These are phyloP conservation scores for Monosporascus sp. DNA, from an alignment of 2,329 filamentous ascomycete species.

Conservation along the genomic window DNA sequence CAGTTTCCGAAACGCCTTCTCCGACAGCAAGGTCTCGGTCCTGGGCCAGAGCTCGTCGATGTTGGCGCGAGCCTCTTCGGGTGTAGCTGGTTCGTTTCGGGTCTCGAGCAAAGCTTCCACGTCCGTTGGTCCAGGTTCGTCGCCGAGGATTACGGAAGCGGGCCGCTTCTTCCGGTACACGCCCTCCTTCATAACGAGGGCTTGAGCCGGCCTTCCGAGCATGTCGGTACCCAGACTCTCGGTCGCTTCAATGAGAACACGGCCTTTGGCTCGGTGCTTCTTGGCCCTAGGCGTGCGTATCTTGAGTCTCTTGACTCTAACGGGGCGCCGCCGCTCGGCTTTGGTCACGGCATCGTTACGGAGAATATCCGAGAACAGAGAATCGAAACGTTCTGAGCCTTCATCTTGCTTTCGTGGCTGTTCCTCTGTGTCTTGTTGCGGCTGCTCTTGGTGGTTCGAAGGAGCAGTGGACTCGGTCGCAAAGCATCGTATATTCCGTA, in stretches of 20 bases:
- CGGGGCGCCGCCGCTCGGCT: too few species aligned
- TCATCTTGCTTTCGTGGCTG: neutral
- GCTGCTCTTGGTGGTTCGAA: neutral
- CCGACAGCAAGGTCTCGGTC: constrained; percentile 31
- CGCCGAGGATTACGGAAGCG: neutral
- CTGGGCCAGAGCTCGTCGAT: constrained; percentile 45
- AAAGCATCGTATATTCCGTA: constrained; percentile 3
- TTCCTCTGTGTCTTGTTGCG: neutral
- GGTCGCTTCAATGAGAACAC: constrained; percentile 17
- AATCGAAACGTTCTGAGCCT: neutral
- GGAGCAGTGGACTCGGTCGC: constrained; percentile 1
- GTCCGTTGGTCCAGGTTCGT: constrained; percentile 18
- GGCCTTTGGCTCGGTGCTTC: constrained; percentile 16
- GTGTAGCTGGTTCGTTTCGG: constrained; percentile 18
- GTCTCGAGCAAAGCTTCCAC: constrained; percentile 28
- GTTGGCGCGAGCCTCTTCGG: constrained; percentile 36
- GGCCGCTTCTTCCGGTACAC: constrained; percentile 9
- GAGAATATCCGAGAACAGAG: neutral
- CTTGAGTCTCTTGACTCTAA: constrained; percentile 4
- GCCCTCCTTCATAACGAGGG: constrained; percentile 42
- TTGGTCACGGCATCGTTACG: neutral
- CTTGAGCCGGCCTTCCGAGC: constrained; percentile 36
- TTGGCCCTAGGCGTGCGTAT: constrained; percentile 4
- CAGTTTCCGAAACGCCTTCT: constrained; percentile 37
- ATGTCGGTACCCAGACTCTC: constrained; percentile 25